A percentile compares a stretch with the other conserved stretches of the same genome.
phyloP scores from a whole-genome alignment of 2,329 filamentous ascomycete genomes.

The Dothiorella sarmentorum region DNA sequence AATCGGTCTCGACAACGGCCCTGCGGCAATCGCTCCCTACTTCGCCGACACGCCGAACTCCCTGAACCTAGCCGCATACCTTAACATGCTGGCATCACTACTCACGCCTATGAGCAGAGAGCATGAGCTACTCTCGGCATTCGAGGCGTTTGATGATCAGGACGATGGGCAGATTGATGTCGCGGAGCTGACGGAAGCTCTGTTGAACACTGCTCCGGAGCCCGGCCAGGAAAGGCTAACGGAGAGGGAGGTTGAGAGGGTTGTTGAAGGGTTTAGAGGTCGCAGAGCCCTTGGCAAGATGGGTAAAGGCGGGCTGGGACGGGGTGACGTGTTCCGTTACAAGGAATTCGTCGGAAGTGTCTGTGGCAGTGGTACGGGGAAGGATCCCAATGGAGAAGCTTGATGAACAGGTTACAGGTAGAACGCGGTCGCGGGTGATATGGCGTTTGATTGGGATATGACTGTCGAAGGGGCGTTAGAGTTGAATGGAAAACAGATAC shows the following conservation, averaged over 20 bases:
- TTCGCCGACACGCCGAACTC: constrained; percentile 72
- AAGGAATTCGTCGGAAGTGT: constrained; percentile 73
- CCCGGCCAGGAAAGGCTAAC: constrained; percentile 57
- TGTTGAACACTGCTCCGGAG: constrained; percentile 53
- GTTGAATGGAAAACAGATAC: background rate
- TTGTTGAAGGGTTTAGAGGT: constrained; percentile 83
- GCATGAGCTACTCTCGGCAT: constrained; percentile 79
- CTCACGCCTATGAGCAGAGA: constrained; percentile 72
- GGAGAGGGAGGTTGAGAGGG: constrained; percentile 74
- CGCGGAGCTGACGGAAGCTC: constrained; percentile 73
- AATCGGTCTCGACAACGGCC: constrained; percentile 71
- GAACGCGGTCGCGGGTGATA: background rate
- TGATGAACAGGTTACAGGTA: background rate
- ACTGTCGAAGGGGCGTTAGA: background rate
- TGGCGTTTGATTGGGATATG: background rate
- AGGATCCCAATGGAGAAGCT: constrained; percentile 13
- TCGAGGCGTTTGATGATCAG: constrained; percentile 92
- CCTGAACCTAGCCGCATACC: constrained; percentile 79
- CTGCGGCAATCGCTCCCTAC: constrained; percentile 71
- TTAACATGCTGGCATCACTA: constrained; percentile 74
- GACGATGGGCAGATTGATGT: constrained; percentile 92
- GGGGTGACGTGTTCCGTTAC: constrained; percentile 89
- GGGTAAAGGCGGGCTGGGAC: constrained; percentile 44
- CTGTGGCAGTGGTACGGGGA: constrained; percentile 5
- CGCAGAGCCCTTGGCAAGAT: constrained; percentile 75